Percentiles rank a stretch among this genome's conserved stretches.
These are phyloP conservation scores for Nitzschia sp. DNA, from an alignment of 108 stramenopile genomes.

Conservation along the genomic window DNA sequence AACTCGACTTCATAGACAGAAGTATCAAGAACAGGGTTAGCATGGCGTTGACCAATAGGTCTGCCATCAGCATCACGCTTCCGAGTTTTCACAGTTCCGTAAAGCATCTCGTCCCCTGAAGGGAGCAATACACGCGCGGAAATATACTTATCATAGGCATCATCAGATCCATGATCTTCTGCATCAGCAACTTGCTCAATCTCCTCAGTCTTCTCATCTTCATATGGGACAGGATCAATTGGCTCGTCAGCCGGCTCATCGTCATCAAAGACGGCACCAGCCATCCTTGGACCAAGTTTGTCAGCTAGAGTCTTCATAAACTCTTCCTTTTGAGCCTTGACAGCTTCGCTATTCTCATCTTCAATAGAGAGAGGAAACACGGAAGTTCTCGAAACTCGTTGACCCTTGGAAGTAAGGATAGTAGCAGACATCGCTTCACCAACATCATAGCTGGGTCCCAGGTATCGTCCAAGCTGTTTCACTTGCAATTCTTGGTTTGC, in stretches of 20 bases:
- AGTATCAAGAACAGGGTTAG: conserved; percentile 50
- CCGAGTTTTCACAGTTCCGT: conserved; percentile 31
- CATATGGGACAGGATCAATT: background rate
- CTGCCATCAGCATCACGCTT: conserved; percentile 24
- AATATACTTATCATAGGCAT: conserved; percentile 33
- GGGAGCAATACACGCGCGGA: conserved; percentile 42
- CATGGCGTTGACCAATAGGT: conserved; percentile 28
- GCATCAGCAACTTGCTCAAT: background rate
- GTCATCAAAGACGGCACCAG: no score
- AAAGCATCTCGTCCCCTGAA: conserved; percentile 10
- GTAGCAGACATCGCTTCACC: background rate
- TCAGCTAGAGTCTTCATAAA: no score
- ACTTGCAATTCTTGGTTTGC: background rate
- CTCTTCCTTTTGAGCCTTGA: background rate
- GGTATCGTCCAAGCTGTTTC: background rate
- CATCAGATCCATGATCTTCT: background rate
- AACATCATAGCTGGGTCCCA: background rate
- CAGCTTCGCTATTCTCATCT: background rate
- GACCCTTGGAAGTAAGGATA: background rate
- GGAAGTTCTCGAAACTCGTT: background rate
- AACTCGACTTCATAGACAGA: conserved; percentile 45
- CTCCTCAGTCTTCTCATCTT: background rate
- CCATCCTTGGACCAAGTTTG: no score
- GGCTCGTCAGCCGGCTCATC: background rate
- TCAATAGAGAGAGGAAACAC: background rate